phyloP scores from a whole-genome alignment of 176 grass and related monocot species.

The Musa acuminata region DNA sequence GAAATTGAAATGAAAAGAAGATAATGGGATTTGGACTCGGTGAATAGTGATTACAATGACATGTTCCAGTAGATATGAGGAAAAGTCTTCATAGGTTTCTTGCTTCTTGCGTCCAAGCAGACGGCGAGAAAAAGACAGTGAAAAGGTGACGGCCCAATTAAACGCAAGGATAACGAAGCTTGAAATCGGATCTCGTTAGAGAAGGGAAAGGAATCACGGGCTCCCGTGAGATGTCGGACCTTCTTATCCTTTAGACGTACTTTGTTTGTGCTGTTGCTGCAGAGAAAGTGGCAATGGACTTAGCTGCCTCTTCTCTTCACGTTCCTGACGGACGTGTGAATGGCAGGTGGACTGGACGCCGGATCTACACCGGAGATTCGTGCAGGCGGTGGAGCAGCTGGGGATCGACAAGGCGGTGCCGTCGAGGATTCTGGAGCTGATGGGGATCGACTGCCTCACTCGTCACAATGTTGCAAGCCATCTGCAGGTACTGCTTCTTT shows the following conservation, averaged over 20 bases:
- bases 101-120: too few species aligned
- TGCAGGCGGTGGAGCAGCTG: constrained; percentile 94
- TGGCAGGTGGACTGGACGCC: constrained; percentile 94
- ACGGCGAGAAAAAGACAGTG: too few species aligned
- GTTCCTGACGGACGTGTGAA: background rate
- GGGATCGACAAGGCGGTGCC: constrained; percentile 96
- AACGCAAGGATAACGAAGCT: too few species aligned
- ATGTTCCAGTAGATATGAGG: too few species aligned
- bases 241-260: too few species aligned
- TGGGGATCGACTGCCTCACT: constrained; percentile 80
- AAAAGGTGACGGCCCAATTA: too few species aligned
- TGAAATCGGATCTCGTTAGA: too few species aligned
- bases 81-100: too few species aligned
- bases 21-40: too few species aligned
- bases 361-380: constrained; percentile 88
- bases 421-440: constrained; percentile 81
- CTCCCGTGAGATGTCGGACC: background rate
- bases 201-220: too few species aligned
- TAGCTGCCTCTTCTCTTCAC: background rate
- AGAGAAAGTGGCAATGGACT: background rate
- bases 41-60: too few species aligned
- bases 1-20: too few species aligned
- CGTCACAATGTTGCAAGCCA: constrained; percentile 93
- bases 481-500: constrained; percentile 42
- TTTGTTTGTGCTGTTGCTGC: background rate